Conservation (phyloP, 2,329 filamentous ascomycete species). For the Aurifilum marmelostoma region DNA sequence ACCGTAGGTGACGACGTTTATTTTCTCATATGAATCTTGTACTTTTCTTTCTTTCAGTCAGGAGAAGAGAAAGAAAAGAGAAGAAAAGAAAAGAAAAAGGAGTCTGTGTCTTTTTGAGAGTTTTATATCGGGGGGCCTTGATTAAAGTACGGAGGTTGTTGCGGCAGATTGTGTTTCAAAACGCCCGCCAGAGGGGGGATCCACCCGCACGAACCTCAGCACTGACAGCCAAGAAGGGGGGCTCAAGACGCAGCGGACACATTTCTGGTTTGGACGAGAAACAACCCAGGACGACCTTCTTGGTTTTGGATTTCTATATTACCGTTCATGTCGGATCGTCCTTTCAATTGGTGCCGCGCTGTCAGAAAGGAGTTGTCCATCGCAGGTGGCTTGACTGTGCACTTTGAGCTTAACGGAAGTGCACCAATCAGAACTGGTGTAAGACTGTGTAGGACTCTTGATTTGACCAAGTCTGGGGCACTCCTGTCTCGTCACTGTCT, state of each 20-base stretch:
- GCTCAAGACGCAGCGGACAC: background rate
- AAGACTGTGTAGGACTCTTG: too few species aligned
- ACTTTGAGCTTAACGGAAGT: too few species aligned
- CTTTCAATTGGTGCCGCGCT: too few species aligned
- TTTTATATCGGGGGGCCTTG: background rate
- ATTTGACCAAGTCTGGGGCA: too few species aligned
- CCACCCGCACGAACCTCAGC: background rate
- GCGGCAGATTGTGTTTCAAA: conserved; percentile 14
- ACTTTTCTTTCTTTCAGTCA: background rate
- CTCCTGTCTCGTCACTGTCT: too few species aligned
- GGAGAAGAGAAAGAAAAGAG: too few species aligned
- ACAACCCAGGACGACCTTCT: background rate
- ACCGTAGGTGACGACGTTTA: background rate
- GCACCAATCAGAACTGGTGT: too few species aligned
- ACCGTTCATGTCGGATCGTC: too few species aligned
- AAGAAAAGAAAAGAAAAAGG: background rate
- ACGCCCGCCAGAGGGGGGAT: conserved; percentile 6
- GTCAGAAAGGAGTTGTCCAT: too few species aligned
- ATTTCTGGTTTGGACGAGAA: background rate
- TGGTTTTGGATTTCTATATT: background rate
- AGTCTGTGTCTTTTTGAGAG: background rate
- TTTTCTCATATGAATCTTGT: background rate
- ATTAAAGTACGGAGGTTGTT: conserved; percentile 1
- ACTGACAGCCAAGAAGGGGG: background rate
- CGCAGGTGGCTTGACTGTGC: too few species aligned